phyloP scores from a whole-genome alignment of 2,329 filamentous ascomycete species.

The Cordyceps fumosorosea region DNA sequence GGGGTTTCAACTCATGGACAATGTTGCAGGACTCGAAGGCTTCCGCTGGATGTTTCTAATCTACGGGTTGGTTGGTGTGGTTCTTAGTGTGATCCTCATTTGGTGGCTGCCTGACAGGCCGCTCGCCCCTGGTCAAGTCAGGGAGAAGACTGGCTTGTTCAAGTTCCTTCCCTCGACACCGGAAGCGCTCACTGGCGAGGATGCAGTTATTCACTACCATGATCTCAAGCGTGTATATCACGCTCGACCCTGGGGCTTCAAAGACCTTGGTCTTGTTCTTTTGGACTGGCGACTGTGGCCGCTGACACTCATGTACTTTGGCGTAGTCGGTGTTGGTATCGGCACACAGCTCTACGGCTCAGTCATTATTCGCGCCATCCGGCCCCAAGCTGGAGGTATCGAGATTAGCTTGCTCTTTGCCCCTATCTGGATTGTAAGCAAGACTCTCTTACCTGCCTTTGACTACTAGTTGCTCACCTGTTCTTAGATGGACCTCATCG shows the following conservation, averaged over 20 bases:
- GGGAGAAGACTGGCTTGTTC: conserved; percentile 43
- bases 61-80: conserved; percentile 69
- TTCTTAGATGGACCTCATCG: conserved; percentile 71
- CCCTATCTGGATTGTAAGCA: conserved; percentile 81
- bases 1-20: conserved; percentile 89
- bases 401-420: conserved; percentile 78
- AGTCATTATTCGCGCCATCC: conserved; percentile 76
- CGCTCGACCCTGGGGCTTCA: conserved; percentile 62
- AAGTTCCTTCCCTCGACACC: conserved; percentile 62
- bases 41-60: conserved; percentile 92
- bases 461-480: background rate
- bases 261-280: conserved; percentile 63
- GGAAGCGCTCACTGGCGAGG: conserved; percentile 68
- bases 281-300: conserved; percentile 88
- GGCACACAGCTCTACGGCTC: conserved; percentile 84
- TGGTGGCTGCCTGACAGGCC: conserved; percentile 92
- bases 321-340: conserved; percentile 86
- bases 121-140: conserved; percentile 59
- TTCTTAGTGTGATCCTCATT: conserved; percentile 65
- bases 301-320: conserved; percentile 85
- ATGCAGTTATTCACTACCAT: conserved; percentile 75
- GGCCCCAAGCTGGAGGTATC: conserved; percentile 64
- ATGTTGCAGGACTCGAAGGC: conserved; percentile 65
- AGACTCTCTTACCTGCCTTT: background rate
- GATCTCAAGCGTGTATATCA: conserved; percentile 79